A percentile compares a stretch with the other conserved stretches of the same genome.
Evolutionary conservation across 164 flowering plant species (phyloP).

Genomic region (Stephania japonica): DNA sequence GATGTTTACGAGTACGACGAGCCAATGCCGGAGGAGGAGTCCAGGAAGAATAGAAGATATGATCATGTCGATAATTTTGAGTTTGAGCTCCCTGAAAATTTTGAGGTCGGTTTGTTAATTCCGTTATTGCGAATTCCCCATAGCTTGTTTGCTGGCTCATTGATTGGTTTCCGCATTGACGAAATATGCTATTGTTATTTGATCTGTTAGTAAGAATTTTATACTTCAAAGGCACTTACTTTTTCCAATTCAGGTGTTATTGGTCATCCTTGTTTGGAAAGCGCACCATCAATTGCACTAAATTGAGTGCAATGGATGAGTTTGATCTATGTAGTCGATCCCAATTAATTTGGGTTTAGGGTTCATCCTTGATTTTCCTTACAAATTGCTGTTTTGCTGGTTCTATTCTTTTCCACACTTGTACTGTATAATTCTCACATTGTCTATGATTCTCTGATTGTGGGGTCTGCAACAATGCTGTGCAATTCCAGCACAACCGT

Average conservation of each 20-base stretch:
- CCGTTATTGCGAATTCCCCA: not conserved
- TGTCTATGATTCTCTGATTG: not conserved
- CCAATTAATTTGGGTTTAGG: too few relatives aligned
- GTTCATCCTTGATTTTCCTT: too few relatives aligned
- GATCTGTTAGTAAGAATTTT: not conserved
- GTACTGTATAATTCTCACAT: not conserved
- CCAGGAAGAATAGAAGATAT: constrained; percentile 63
- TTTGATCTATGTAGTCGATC: too few relatives aligned
- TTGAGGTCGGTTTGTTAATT: constrained; percentile 41
- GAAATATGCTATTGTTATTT: not conserved
- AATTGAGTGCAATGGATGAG: too few relatives aligned
- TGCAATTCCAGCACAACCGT: too few relatives aligned
- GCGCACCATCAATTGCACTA: too few relatives aligned
- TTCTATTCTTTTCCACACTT: not conserved
- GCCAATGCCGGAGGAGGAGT: constrained; percentile 62
- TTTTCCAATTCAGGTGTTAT: not conserved
- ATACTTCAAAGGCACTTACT: not conserved
- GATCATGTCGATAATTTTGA: constrained; percentile 76
- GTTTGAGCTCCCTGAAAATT: constrained; percentile 64
- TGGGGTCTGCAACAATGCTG: not conserved
- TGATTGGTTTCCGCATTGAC: not conserved
- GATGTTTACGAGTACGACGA: constrained; percentile 82
- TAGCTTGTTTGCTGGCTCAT: not conserved
- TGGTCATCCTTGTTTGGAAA: not conserved
- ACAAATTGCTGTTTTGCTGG: too few relatives aligned